These are phyloP conservation scores for Diplotaxis tenuifolia DNA, from an alignment of 345 rosid genomes.

Conservation along the genomic window DNA sequence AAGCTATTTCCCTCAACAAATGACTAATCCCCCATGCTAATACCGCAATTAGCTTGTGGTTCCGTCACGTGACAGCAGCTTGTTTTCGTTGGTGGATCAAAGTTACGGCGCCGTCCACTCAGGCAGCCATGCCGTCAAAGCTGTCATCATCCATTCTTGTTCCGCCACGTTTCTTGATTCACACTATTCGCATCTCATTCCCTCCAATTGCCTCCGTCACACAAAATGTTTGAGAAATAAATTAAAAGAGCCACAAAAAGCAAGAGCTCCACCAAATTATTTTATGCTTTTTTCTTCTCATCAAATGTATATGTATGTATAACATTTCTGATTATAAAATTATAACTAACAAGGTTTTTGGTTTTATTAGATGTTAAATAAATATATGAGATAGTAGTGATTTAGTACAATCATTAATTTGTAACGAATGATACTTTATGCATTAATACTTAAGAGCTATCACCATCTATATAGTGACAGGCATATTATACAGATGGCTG, in stretches of 20 bases:
- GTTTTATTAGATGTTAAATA: too few species aligned
- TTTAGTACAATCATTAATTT: not conserved
- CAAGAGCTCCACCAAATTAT: not conserved
- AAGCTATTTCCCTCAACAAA: not conserved
- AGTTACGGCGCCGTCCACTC: conserved; percentile 35
- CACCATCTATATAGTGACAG: too few species aligned
- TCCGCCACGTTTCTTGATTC: conserved; percentile 19
- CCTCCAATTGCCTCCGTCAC: conserved; percentile 9
- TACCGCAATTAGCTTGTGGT: conserved; percentile 18
- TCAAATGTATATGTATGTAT: too few species aligned
- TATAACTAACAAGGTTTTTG: too few species aligned
- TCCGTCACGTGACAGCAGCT: conserved; percentile 25
- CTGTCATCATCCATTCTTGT: conserved; percentile 26
- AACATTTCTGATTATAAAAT: too few species aligned
- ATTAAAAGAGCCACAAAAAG: not conserved
- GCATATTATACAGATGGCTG: too few species aligned
- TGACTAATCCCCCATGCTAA: conserved; percentile 20
- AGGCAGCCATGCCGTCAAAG: conserved; percentile 28
- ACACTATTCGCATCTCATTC: not conserved
- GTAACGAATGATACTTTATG: not conserved
- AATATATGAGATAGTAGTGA: too few species aligned
- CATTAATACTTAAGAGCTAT: too few species aligned
- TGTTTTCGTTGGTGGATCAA: conserved; percentile 5
- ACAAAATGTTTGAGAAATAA: conserved; percentile 24
- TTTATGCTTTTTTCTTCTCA: too few species aligned